A percentile compares a stretch with the other conserved stretches of the same genome.
Evolutionary conservation across 768 basidiomycete species (phyloP).

Genomic region (Auricularia heimuer): DNA sequence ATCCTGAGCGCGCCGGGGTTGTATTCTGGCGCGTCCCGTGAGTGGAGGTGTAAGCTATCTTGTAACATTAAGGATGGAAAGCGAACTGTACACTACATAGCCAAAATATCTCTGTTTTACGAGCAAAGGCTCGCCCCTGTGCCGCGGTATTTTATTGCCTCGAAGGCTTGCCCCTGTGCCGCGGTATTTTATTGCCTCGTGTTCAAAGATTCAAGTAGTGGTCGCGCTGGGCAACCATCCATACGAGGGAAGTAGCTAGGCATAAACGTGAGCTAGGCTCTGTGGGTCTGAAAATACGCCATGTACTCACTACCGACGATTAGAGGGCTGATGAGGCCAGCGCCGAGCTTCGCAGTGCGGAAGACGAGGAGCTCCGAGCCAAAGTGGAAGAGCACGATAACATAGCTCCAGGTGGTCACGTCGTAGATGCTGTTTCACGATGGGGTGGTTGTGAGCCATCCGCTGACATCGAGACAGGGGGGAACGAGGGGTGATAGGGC

Average conservation of each 20-base stretch:
- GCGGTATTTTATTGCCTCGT: not conserved
- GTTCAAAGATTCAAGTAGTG: conserved; percentile 46
- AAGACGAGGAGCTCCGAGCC: conserved; percentile 77
- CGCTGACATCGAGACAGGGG: not conserved
- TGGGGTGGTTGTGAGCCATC: not conserved
- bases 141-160: not conserved
- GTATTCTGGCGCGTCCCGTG: conserved; percentile 59
- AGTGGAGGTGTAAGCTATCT: not conserved
- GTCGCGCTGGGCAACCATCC: conserved; percentile 81
- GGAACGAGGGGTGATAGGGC: not conserved
- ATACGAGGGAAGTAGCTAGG: conserved; percentile 56
- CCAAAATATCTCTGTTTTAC: too few relatives aligned
- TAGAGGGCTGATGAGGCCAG: conserved; percentile 59
- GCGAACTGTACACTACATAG: too few relatives aligned
- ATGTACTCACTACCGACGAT: conserved; percentile 71
- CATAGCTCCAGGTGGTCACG: conserved; percentile 77
- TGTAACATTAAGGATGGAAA: too few relatives aligned
- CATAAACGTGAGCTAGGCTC: too few relatives aligned
- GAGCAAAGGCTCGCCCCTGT: too few relatives aligned
- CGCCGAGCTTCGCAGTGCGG: conserved; percentile 53
- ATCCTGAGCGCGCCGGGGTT: conserved; percentile 48
- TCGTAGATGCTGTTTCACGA: conserved; percentile 62
- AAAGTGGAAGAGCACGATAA: conserved; percentile 87
- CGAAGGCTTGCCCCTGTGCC: too few relatives aligned
- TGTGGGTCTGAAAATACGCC: too few relatives aligned